Conservation (phyloP, 805 yeast species). For the Soucietia sequanensis region DNA sequence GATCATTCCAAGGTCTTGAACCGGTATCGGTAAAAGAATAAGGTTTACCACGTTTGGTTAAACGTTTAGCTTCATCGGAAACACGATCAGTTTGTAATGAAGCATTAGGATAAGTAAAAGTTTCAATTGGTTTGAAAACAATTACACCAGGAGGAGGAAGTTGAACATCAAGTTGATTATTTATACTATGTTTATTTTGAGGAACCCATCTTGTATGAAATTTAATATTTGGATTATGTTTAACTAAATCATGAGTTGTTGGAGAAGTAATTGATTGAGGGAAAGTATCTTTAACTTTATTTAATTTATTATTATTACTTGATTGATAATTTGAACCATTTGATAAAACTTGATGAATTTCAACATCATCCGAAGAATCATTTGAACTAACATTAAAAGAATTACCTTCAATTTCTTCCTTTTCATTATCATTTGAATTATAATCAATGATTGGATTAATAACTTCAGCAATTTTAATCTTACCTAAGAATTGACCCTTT, state of each 20-base stretch:
- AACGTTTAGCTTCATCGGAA: conserved; percentile 60
- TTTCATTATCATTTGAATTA: conserved; percentile 17
- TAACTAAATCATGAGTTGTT: conserved; percentile 20
- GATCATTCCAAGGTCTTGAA: conserved; percentile 89
- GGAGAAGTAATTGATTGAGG: conserved; percentile 7
- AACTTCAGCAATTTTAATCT: conserved; percentile 70
- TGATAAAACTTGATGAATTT: conserved; percentile 44
- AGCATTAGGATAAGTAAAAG: conserved; percentile 79
- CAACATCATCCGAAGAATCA: conserved; percentile 29
- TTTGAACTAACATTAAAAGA: conserved; percentile 5
- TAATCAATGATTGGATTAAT: conserved; percentile 53
- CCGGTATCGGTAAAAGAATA: conserved; percentile 37
- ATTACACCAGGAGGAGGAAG: conserved; percentile 92
- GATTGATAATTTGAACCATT: conserved; percentile 24
- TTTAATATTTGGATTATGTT: conserved; percentile 32
- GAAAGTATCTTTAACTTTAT: conserved; percentile 8
- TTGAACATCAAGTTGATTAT: conserved; percentile 53
- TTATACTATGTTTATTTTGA: conserved; percentile 45
- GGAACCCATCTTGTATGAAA: conserved; percentile 74
- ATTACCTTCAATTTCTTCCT: too few relatives aligned
- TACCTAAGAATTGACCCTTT: conserved; percentile 78
- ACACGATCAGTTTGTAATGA: conserved; percentile 70
- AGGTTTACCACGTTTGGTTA: conserved; percentile 61
- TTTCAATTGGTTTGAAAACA: conserved; percentile 79
- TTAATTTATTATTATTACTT: conserved; percentile 19